A percentile compares a stretch with the other conserved stretches of the same genome.
These are phyloP conservation scores for Nothomitra cinnamomea DNA, from an alignment of 2,329 filamentous ascomycete genomes.

Conservation along the genomic window DNA sequence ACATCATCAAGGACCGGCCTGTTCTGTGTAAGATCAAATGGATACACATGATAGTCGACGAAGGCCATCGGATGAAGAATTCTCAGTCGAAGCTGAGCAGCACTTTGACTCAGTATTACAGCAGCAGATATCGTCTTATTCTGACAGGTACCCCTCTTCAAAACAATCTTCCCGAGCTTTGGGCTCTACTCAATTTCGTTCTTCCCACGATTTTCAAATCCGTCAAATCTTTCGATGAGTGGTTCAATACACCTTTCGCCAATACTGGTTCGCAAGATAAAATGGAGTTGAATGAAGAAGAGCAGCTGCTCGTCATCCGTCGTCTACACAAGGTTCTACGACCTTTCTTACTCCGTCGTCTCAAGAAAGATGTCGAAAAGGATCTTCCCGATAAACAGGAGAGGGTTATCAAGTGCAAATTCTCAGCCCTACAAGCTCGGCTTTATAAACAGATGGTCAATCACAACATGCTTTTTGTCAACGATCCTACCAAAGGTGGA, in stretches of 20 bases:
- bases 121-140: conserved; percentile 86
- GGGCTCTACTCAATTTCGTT: conserved; percentile 97
- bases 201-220: conserved; percentile 98
- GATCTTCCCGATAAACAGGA: conserved; percentile 98
- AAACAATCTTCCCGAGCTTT: conserved; percentile 90
- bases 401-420: conserved; percentile 98
- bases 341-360: conserved; percentile 89
- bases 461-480: conserved; percentile 85
- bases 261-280: conserved; percentile 97
- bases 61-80: conserved; percentile 99
- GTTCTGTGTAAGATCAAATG: conserved; percentile 97
- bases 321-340: conserved; percentile 95
- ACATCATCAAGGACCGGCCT: conserved; percentile 97
- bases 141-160: conserved; percentile 93
- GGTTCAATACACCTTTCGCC: conserved; percentile 99
- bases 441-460: conserved; percentile 96
- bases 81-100: conserved; percentile 87
- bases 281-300: conserved; percentile 99
- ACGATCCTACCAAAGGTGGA: conserved; percentile 73
- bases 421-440: conserved; percentile 82
- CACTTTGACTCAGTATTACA: conserved; percentile 90
- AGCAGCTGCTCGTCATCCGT: conserved; percentile 93
- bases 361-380: conserved; percentile 99
- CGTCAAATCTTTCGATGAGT: conserved; percentile 95
- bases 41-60: conserved; percentile 99